Conservation (phyloP, 768 basidiomycete genomes). For the Panus rudis region DNA sequence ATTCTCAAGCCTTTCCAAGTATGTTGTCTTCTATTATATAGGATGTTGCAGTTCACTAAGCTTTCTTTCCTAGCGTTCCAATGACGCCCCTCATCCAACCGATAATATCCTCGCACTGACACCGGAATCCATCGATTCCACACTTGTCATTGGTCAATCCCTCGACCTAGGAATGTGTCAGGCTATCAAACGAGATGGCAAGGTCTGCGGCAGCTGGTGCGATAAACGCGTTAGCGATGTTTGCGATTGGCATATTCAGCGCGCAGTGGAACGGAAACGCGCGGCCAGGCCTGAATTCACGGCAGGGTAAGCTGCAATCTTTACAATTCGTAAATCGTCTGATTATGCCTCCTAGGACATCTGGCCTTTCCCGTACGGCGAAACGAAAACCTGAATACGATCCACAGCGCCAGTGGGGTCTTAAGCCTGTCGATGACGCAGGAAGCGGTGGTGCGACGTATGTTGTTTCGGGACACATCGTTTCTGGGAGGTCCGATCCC, state of each 20-base stretch:
- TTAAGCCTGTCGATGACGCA: slow-evolving; percentile 45
- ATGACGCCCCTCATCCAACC: slow-evolving; percentile 63
- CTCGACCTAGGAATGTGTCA: slow-evolving; percentile 82
- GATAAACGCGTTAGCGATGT: slow-evolving; percentile 82
- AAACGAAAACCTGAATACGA: slow-evolving; percentile 55
- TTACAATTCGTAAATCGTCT: background rate
- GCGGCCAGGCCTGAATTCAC: slow-evolving; percentile 84
- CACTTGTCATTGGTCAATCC: slow-evolving; percentile 81
- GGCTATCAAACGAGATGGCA: slow-evolving; percentile 73
- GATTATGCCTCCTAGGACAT: slow-evolving; percentile 43
- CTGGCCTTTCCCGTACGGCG: slow-evolving; percentile 53
- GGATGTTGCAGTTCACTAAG: background rate
- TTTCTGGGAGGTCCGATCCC: slow-evolving; percentile 36
- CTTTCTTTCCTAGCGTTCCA: slow-evolving; percentile 31
- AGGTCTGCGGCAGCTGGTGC: slow-evolving; percentile 80
- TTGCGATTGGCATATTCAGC: slow-evolving; percentile 89
- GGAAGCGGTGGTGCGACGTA: slow-evolving; percentile 52
- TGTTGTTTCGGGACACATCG: slow-evolving; percentile 72
- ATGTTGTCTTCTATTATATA: slow-evolving; percentile 12
- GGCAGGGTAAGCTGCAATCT: slow-evolving; percentile 49
- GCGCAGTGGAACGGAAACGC: slow-evolving; percentile 67
- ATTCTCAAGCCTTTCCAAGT: slow-evolving; percentile 86
- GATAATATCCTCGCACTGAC: slow-evolving; percentile 83
- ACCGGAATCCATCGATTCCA: slow-evolving; percentile 72
- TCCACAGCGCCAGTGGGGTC: slow-evolving; percentile 67